Evolutionary conservation across 345 rosid species (phyloP).

Genomic region (Populus euphratica): DNA sequence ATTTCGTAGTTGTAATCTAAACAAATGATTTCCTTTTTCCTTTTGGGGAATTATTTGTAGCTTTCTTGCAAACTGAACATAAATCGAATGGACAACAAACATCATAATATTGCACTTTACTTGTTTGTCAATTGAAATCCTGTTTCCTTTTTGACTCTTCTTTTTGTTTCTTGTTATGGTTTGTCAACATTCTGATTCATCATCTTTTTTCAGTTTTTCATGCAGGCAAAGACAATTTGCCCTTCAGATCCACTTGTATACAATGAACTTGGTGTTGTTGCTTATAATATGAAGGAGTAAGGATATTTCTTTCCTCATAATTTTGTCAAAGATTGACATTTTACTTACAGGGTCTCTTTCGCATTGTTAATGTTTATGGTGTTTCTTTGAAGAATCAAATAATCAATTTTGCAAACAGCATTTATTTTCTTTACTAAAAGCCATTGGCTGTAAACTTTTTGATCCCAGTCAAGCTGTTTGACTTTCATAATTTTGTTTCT

Average conservation of each 20-base stretch:
- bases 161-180: neutral
- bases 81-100: neutral
- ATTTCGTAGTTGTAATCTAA: neutral
- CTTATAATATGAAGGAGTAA: constrained; percentile 93
- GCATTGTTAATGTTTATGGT: neutral
- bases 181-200: constrained; percentile 10
- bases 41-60: neutral
- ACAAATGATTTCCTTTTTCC: neutral
- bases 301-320: constrained; percentile 15
- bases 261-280: constrained; percentile 97
- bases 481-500: constrained; percentile 6
- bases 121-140: neutral
- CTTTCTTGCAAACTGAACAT: neutral
- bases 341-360: neutral
- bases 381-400: neutral
- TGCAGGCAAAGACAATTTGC: constrained; percentile 90
- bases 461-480: constrained; percentile 1
- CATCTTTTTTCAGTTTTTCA: constrained; percentile 58
- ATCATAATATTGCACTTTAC: neutral
- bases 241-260: constrained; percentile 92
- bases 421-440: neutral
- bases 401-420: neutral
- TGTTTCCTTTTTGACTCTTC: neutral
- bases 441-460: neutral
- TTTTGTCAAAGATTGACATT: neutral